Conservation (phyloP, 2,329 filamentous ascomycete species). For the Incumbomyces lentus region DNA sequence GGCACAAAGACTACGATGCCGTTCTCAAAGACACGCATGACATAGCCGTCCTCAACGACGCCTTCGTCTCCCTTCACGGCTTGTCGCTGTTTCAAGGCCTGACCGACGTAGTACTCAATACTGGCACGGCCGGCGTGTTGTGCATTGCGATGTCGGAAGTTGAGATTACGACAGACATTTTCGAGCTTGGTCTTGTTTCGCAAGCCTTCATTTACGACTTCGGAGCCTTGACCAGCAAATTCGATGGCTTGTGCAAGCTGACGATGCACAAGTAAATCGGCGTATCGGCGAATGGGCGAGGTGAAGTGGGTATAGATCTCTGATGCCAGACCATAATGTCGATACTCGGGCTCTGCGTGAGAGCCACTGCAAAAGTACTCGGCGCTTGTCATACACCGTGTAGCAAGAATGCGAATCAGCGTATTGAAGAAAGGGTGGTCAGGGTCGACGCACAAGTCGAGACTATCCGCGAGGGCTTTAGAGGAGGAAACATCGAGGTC, state of each 20-base stretch:
- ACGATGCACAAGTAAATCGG: slow-evolving; percentile 87
- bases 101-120: slow-evolving; percentile 96
- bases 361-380: slow-evolving; percentile 97
- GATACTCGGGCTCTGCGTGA: slow-evolving; percentile 85
- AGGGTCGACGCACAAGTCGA: slow-evolving; percentile 72
- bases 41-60: slow-evolving; percentile 78
- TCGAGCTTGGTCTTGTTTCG: slow-evolving; percentile 78
- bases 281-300: slow-evolving; percentile 90
- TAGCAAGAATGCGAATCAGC: slow-evolving; percentile 91
- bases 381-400: slow-evolving; percentile 96
- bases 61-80: slow-evolving; percentile 33
- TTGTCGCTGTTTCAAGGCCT: slow-evolving; percentile 71
- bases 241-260: slow-evolving; percentile 92
- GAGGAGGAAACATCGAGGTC: slow-evolving; percentile 77
- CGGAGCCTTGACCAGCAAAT: slow-evolving; percentile 51
- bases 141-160: slow-evolving; percentile 90
- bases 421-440: slow-evolving; percentile 96
- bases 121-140: slow-evolving; percentile 89
- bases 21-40: slow-evolving; percentile 96
- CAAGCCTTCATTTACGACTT: slow-evolving; percentile 68
- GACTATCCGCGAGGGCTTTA: slow-evolving; percentile 82
- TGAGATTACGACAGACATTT: slow-evolving; percentile 96
- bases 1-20: slow-evolving; percentile 95
- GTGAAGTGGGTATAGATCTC: slow-evolving; percentile 99
- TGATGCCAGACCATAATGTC: slow-evolving; percentile 90